Conservation (phyloP, 1,284 basidiomycete species). For the Marasmius fiardii region DNA sequence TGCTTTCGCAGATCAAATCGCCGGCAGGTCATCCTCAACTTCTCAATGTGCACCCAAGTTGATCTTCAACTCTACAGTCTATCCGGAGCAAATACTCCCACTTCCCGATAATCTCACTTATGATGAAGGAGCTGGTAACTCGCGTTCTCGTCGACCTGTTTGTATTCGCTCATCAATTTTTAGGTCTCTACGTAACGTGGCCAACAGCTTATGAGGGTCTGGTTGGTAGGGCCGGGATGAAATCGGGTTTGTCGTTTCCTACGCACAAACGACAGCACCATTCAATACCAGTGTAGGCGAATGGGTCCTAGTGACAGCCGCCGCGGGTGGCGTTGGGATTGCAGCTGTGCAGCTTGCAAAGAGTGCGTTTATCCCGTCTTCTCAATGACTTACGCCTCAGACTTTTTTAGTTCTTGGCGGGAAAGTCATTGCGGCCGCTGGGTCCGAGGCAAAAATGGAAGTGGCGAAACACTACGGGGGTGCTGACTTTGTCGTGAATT, state of each 20-base stretch:
- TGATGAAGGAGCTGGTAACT: conserved; percentile 17
- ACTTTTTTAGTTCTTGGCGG: conserved; percentile 59
- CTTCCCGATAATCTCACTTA: conserved; percentile 20
- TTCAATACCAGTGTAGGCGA: conserved; percentile 53
- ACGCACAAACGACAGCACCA: conserved; percentile 13
- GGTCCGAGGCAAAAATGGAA: conserved; percentile 66
- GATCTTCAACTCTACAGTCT: conserved; percentile 28
- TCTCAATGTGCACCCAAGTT: conserved; percentile 10
- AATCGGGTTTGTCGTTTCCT: conserved; percentile 48
- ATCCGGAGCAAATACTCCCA: conserved; percentile 10
- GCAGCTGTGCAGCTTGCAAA: conserved; percentile 90
- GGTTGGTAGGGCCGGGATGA: conserved; percentile 78
- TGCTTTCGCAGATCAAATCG: conserved; percentile 73
- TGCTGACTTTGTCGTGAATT: conserved; percentile 70
- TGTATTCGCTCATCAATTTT: neutral
- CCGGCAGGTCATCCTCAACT: conserved; percentile 14
- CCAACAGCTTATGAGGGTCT: conserved; percentile 89
- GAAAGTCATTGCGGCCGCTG: conserved; percentile 77
- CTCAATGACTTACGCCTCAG: neutral
- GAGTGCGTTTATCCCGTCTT: conserved; percentile 35
- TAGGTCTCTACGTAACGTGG: conserved; percentile 79
- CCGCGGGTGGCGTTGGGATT: conserved; percentile 92
- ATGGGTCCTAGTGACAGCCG: conserved; percentile 85
- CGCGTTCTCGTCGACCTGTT: neutral
- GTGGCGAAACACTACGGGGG: conserved; percentile 66